Base-by-base conservation (phyloP, 2,329 filamentous ascomycete genomes). In the Ophiobolus disseminans region DNA sequence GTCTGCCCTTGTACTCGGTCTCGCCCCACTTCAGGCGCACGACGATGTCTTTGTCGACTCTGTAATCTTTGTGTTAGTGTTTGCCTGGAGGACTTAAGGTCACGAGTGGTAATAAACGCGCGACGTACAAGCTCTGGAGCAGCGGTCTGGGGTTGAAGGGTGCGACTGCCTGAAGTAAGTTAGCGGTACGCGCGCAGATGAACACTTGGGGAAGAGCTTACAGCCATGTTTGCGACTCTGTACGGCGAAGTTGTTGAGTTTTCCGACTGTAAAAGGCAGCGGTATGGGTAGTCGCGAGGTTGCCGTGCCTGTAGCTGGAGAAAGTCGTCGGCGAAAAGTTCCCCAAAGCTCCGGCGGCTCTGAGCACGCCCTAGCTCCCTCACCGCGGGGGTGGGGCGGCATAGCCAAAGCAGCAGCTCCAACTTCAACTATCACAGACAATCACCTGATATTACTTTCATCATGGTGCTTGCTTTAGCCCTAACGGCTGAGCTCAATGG, bases 21-120 rank as follows among this genome's bases (percentile, higher is more conserved):
- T 97, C 88, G 65, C 91, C 91, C 94, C 94, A 99, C 83, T 99
- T 99, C 58, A 99, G 84, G 66, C 92, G 90, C 57, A 99, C 89
- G 57, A 92, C 82, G 69, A 99, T 87, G 69, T 93, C 85, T 75
- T 95, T 89, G 80, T 95, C 89, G 77, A 99, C 89, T 57, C 88
- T 91, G 58, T 19, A 45, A 11, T 11, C 32, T n/a, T 25, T 31
- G n/a, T 21, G 20, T 4, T 6, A 17, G 28, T n/a, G n/a, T n/a
- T n/a, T n/a, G n/a, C n/a, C n/a, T n/a, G n/a, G n/a, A n/a, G n/a
- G n/a, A n/a, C n/a, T n/a, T n/a, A n/a, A n/a, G n/a, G n/a, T n/a
- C n/a, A n/a, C n/a, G n/a, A n/a, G n/a, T n/a, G n/a, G n/a, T n/a
- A n/a, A n/a, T n/a, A n/a, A n/a, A n/a, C n/a, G n/a, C n/a, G 48